A percentile compares a stretch with the other conserved stretches of the same genome.
Conservation (phyloP, 331 rosid species). For the Rosa hybrid region DNA sequence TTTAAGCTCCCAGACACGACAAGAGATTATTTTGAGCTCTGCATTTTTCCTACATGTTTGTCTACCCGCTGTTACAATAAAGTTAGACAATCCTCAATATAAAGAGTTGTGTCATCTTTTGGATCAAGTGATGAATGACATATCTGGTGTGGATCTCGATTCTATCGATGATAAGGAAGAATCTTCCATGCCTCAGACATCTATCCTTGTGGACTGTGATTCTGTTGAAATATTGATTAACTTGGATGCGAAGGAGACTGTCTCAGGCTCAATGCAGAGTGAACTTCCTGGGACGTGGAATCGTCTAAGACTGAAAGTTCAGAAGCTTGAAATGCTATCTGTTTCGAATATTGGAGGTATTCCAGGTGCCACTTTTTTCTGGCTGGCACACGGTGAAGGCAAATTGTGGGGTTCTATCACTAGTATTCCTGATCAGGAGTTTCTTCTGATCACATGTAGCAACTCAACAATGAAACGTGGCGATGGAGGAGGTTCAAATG, state of each 20-base stretch:
- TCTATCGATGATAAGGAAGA: conserved; percentile 39
- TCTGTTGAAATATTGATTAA: conserved; percentile 58
- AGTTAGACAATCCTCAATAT: conserved; percentile 54
- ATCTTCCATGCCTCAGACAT: conserved; percentile 56
- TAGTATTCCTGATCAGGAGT: conserved; percentile 67
- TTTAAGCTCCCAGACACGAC: conserved; percentile 67
- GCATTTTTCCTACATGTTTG: conserved; percentile 48
- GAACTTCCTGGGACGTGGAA: conserved; percentile 95
- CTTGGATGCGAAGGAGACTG: conserved; percentile 52
- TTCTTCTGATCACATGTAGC: conserved; percentile 75
- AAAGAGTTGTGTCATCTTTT: conserved; percentile 47
- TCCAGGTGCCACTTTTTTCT: conserved; percentile 64
- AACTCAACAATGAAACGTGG: conserved; percentile 80
- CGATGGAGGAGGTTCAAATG: conserved; percentile 94
- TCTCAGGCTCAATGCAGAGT: conserved; percentile 62
- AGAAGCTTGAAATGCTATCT: conserved; percentile 63
- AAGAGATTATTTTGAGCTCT: conserved; percentile 89
- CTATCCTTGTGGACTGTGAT: conserved; percentile 60
- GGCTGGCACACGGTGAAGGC: conserved; percentile 89
- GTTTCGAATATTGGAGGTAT: conserved; percentile 78
- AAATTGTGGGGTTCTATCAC: conserved; percentile 68
- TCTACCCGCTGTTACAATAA: conserved; percentile 50
- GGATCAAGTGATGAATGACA: conserved; percentile 54
- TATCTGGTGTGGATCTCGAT: conserved; percentile 43
- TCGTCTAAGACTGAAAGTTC: conserved; percentile 65